Evolutionary conservation across 257 asterid species (phyloP).

Genomic region (Fraxinus pennsylvanica): DNA sequence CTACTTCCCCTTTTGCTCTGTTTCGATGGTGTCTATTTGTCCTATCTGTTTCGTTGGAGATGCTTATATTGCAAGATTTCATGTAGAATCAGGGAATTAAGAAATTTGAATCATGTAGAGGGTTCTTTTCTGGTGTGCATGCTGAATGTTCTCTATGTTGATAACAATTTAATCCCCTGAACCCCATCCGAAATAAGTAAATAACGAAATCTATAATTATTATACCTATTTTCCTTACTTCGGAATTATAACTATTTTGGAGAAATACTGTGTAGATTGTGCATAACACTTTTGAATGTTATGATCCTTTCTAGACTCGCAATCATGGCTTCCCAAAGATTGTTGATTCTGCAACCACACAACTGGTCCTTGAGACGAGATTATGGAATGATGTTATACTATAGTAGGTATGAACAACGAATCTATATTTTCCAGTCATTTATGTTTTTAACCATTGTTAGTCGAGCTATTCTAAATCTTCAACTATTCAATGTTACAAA

Average conservation of each 20-base stretch:
- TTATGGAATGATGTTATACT: constrained; percentile 89
- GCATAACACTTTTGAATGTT: constrained; percentile 29
- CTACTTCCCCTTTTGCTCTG: constrained; percentile 31
- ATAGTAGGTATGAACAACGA: constrained; percentile 50
- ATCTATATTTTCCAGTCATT: neutral
- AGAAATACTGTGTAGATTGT: neutral
- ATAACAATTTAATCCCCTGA: no score
- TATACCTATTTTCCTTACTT: no score
- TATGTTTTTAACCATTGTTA: neutral
- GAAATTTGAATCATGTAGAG: constrained; percentile 34
- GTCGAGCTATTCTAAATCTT: neutral
- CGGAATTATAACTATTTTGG: no score
- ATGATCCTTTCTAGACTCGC: constrained; percentile 65
- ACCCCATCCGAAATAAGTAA: no score
- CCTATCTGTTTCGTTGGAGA: constrained; percentile 61
- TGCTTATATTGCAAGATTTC: constrained; percentile 53
- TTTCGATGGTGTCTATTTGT: constrained; percentile 32
- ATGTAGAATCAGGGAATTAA: constrained; percentile 34
- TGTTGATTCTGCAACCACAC: constrained; percentile 87
- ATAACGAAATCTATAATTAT: no score
- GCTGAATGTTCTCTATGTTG: no score
- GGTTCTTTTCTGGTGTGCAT: no score
- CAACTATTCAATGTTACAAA: neutral
- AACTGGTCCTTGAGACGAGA: constrained; percentile 85
- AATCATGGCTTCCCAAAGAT: constrained; percentile 84